Evolutionary conservation across 192 early-diverging fungal genomes (phyloP).

Genomic region (Backusella australiensis): DNA sequence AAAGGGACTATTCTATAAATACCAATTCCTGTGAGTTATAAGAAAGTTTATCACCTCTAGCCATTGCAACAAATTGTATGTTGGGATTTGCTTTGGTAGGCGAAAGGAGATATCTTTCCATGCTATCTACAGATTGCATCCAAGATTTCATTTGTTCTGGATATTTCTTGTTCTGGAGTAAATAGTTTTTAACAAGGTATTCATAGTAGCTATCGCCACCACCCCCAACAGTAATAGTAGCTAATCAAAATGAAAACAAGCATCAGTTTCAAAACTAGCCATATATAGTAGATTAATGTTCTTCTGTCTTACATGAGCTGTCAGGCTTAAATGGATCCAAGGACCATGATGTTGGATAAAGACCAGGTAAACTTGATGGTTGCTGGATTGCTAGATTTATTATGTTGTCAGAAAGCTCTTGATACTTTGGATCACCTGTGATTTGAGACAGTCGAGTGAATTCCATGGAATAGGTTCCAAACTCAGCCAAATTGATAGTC

Average conservation of each 20-base stretch:
- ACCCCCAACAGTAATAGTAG: conserved; percentile 36
- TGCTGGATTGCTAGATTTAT: conserved; percentile 45
- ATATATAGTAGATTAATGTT: background rate
- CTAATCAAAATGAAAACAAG: conserved; percentile 9
- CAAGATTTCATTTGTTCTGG: conserved; percentile 30
- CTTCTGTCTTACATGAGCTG: background rate
- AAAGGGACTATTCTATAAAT: background rate
- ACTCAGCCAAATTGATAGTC: conserved; percentile 50
- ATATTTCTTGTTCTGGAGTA: conserved; percentile 31
- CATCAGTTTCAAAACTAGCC: background rate
- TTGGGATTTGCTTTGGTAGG: background rate
- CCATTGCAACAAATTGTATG: conserved; percentile 11
- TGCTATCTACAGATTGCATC: conserved; percentile 23
- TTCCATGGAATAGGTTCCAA: conserved; percentile 79
- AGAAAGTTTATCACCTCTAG: background rate
- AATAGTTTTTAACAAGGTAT: conserved; percentile 52
- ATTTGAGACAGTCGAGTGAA: conserved; percentile 76
- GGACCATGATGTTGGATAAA: conserved; percentile 49
- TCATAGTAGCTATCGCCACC: conserved; percentile 56
- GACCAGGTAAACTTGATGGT: conserved; percentile 44
- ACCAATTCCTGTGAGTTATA: conserved; percentile 22
- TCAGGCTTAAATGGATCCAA: conserved; percentile 31
- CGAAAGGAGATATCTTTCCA: conserved; percentile 20
- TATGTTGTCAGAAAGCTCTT: conserved; percentile 46
- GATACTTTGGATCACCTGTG: conserved; percentile 63